Evolutionary conservation across 2,329 filamentous ascomycete species (phyloP), one percentile per base, ranked within the genome.

Genomic region (Fulvia fulva): DNA sequence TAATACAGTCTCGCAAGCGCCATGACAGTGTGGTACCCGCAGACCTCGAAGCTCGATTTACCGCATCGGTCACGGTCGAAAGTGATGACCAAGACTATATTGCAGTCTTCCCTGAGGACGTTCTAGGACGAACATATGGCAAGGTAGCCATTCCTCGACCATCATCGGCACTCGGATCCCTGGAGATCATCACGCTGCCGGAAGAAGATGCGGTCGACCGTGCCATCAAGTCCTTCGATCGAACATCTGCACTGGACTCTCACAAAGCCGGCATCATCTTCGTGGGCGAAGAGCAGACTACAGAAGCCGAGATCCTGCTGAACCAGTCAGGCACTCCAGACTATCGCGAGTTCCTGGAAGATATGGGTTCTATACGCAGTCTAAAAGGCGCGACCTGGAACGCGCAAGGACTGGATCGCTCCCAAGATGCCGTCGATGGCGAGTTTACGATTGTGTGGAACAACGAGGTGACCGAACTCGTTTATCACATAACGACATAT

Each of bases 191-290:
- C 47, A 85, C 87, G 0, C 80, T 97, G 6, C 91, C 91, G 0
- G 77, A 83, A 26, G 70, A 73, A 34, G 59, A 63, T 12, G 81
- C 83, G 30, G 85, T 87, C 1, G 82, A 85, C 37, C 85, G 93
- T 65, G 88, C 90, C 0, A 87, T 99, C 41, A 83, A 83, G 37
- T 80, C 85, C 12, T 95, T 99, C 72, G 94, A 99, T 73, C 86
- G 87, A 30, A 95, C 86, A 64, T 88, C 93, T 37, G 92, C 91
- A 8, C 87, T 99, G 4, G 94, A 99, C 73, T 91, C 91, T 6
- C 91, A 97, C 79, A 97, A 96, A 74, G 88, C 96, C 44, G 94
- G 94, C 16, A 88, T 99, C 22, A 87, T 99, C 43, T 99, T 97
- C 73, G 88, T 97, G 63, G 91, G 89, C 55, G 87, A 95, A 67